phyloP scores from a whole-genome alignment of 2,329 filamentous ascomycete species.

The Arthrobotrys conoides region DNA sequence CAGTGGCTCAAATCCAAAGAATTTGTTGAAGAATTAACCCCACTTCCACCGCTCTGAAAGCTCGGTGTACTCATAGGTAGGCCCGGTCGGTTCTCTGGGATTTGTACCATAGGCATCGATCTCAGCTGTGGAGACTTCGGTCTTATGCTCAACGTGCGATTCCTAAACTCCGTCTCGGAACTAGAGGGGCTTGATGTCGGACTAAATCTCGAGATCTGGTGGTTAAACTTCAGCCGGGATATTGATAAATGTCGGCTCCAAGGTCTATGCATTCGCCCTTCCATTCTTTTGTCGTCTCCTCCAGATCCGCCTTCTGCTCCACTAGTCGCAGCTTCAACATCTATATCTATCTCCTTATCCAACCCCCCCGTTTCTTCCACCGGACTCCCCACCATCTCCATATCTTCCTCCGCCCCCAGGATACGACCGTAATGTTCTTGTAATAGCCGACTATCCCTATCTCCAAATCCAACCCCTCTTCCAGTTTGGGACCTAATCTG shows the following conservation, averaged over 20 bases:
- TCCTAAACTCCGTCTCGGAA: conserved; percentile 17
- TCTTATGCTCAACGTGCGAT: neutral
- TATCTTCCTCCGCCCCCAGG: conserved; percentile 4
- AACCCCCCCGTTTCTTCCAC: neutral
- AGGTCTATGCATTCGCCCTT: neutral
- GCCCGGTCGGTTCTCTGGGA: neutral
- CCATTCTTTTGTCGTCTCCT: neutral
- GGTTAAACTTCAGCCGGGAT: conserved; percentile 30
- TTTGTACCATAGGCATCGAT: conserved; percentile 15
- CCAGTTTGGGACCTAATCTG: conserved; percentile 32
- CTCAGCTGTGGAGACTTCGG: conserved; percentile 11
- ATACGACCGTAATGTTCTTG: conserved; percentile 40
- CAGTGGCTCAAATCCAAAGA: conserved; percentile 50
- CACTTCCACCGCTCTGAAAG: conserved; percentile 32
- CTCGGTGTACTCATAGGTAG: conserved; percentile 13
- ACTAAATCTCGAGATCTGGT: conserved; percentile 41
- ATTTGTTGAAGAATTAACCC: conserved; percentile 42
- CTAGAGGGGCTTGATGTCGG: conserved; percentile 38
- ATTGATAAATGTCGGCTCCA: conserved; percentile 7
- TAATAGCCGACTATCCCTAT: conserved; percentile 38
- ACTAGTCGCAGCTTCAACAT: conserved; percentile 15
- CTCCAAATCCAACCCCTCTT: neutral
- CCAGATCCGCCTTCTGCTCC: neutral
- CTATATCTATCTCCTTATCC: conserved; percentile 8
- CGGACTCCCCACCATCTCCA: conserved; percentile 25